These are phyloP conservation scores for Krasilnikovozyma curviuscula DNA, from an alignment of 768 basidiomycete genomes.

Conservation along the genomic window DNA sequence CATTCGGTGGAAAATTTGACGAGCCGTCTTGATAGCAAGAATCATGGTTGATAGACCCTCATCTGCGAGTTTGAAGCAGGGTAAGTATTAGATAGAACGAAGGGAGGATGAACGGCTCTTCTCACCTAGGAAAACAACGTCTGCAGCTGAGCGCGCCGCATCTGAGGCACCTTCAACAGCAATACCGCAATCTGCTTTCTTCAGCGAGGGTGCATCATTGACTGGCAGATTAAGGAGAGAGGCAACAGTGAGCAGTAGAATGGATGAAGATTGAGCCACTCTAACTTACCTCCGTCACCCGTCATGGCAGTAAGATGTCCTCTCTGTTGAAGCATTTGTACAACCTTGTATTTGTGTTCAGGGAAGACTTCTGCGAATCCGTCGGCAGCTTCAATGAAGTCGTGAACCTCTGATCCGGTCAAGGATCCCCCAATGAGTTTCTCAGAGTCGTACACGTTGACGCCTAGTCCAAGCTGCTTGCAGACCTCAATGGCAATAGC, in stretches of 20 bases:
- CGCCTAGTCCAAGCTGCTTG: conserved; percentile 31
- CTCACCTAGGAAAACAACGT: conserved; percentile 37
- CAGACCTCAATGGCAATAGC: conserved; percentile 35
- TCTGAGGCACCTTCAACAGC: conserved; percentile 32
- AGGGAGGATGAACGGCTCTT: no score
- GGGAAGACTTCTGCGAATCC: conserved; percentile 37
- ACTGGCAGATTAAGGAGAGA: conserved; percentile 24
- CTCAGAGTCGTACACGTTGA: conserved; percentile 34
- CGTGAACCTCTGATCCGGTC: conserved; percentile 31
- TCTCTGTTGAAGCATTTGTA: conserved; percentile 29
- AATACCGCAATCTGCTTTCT: conserved; percentile 26
- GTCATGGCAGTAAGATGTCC: conserved; percentile 33
- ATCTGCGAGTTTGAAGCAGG: no score
- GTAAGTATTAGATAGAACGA: no score
- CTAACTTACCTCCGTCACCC: conserved; percentile 24
- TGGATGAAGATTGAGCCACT: neutral
- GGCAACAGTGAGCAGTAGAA: conserved; percentile 22
- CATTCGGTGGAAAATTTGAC: conserved; percentile 37
- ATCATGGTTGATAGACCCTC: conserved; percentile 31
- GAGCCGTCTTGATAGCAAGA: conserved; percentile 33
- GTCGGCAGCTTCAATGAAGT: conserved; percentile 35
- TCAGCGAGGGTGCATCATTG: conserved; percentile 10
- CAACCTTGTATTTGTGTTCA: conserved; percentile 30
- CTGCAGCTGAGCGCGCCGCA: conserved; percentile 30
- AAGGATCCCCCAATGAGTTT: conserved; percentile 31